Percentiles rank a stretch among this genome's conserved stretches.
These are phyloP conservation scores for Rubia yunnanensis DNA, from an alignment of 257 asterid species.

Conservation along the genomic window DNA sequence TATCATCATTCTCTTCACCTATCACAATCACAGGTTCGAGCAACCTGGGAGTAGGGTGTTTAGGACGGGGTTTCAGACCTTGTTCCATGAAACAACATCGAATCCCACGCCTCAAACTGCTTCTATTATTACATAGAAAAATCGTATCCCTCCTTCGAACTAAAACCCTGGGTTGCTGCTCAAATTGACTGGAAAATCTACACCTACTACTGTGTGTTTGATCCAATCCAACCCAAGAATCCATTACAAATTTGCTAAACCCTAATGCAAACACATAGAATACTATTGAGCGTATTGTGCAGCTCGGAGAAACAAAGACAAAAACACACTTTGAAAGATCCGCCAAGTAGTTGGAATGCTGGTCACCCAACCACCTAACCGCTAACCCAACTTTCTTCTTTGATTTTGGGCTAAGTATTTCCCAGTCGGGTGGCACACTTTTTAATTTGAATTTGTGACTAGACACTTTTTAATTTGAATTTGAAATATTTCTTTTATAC, in stretches of 20 bases:
- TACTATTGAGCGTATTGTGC: background rate
- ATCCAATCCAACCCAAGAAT: conserved; percentile 47
- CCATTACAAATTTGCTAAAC: conserved; percentile 27
- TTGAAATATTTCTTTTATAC: too few relatives aligned
- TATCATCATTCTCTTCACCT: conserved; percentile 12
- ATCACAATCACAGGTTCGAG: conserved; percentile 26
- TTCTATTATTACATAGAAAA: conserved; percentile 14
- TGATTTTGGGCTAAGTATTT: too few relatives aligned
- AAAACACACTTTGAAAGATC: conserved; percentile 23
- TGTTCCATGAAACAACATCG: conserved; percentile 41
- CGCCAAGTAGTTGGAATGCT: conserved; percentile 18
- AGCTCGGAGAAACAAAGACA: background rate
- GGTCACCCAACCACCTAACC: background rate
- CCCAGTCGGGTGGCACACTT: too few relatives aligned
- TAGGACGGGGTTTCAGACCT: conserved; percentile 43
- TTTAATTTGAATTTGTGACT: too few relatives aligned
- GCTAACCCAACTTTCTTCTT: background rate
- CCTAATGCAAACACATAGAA: background rate
- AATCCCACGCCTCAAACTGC: conserved; percentile 19
- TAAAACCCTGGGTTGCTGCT: conserved; percentile 24
- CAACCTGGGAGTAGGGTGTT: conserved; percentile 38
- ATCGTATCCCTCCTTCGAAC: conserved; percentile 23
- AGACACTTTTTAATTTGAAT: too few relatives aligned
- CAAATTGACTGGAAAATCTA: conserved; percentile 30
- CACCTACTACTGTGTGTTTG: conserved; percentile 36